These are phyloP conservation scores for Oropetium thomaeum DNA, from an alignment of 176 grass and related monocot species.

Conservation along the genomic window DNA sequence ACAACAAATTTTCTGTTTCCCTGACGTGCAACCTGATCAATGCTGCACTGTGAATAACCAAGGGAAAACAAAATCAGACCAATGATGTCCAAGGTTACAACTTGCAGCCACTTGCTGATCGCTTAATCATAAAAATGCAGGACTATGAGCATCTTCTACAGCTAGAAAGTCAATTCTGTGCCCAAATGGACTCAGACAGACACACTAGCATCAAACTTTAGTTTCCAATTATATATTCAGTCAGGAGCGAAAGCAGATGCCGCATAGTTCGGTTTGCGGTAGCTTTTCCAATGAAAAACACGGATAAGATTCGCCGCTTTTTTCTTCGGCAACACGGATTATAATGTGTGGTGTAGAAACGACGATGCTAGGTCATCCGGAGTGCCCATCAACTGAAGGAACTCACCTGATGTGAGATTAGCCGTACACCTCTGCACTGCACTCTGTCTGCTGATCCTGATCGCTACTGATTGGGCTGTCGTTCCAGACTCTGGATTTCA, in stretches of 20 bases:
- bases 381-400: background rate
- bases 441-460: background rate
- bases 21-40: too few relatives aligned
- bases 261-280: too few relatives aligned
- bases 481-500: background rate
- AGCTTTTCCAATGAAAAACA: background rate
- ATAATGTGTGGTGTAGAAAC: background rate
- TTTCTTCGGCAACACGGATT: background rate
- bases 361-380: background rate
- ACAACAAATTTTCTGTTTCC: too few relatives aligned
- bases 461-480: background rate
- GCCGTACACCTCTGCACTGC: background rate
- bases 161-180: background rate
- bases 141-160: background rate
- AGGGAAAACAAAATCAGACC: too few relatives aligned
- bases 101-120: too few relatives aligned
- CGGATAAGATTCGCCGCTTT: background rate
- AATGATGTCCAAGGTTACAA: too few relatives aligned
- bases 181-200: constrained; percentile 10
- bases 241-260: background rate
- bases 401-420: background rate
- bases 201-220: too few relatives aligned
- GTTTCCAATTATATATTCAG: background rate
- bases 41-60: too few relatives aligned
- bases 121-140: background rate